Conservation (phyloP, 306 rosid genomes). For the Cajanus cajan region DNA sequence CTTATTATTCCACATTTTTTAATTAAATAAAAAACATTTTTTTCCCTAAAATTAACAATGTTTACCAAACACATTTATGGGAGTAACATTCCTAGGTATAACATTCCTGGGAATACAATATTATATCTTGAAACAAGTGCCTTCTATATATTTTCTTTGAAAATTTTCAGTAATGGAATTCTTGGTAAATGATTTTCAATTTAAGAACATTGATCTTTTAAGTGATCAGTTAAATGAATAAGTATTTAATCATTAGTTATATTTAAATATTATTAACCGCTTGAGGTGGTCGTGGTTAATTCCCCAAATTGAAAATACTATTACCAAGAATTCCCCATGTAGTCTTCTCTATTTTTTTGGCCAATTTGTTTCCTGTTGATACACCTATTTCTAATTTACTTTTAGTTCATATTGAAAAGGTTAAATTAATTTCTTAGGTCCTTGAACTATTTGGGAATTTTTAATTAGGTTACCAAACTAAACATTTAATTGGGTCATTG, state of each 20-base stretch:
- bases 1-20: too few species aligned
- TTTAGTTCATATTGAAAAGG: too few species aligned
- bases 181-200: background rate
- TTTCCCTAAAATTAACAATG: too few species aligned
- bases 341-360: background rate
- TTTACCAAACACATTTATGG: too few species aligned
- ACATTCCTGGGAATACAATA: too few species aligned
- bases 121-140: too few species aligned
- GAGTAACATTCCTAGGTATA: too few species aligned
- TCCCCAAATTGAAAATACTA: background rate
- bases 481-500: too few species aligned
- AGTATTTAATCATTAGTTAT: background rate
- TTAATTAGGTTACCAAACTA: too few species aligned
- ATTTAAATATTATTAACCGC: background rate
- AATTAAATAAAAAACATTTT: too few species aligned
- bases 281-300: background rate
- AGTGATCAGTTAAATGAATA: background rate
- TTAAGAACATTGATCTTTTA: slow-evolving; percentile 17
- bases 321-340: background rate
- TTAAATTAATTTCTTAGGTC: too few species aligned
- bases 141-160: background rate
- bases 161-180: background rate
- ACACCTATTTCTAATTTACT: background rate
- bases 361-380: background rate
- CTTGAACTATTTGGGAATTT: too few species aligned